These are phyloP conservation scores for Talaromyces atroroseus DNA, from an alignment of 2,329 filamentous ascomycete species.

Conservation along the genomic window DNA sequence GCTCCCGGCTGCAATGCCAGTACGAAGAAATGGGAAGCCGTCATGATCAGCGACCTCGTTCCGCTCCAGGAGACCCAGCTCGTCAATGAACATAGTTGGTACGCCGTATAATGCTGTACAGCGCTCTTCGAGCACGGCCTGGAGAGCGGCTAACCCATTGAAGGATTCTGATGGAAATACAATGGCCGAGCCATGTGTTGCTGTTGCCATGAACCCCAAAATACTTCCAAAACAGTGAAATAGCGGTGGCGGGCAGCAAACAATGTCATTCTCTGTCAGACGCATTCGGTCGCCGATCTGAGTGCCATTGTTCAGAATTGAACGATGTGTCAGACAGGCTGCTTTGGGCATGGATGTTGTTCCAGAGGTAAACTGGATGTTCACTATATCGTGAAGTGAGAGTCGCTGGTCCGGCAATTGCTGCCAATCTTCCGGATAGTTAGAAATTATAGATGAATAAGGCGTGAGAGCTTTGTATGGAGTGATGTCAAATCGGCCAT, in stretches of 20 bases:
- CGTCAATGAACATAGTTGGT: conserved; percentile 88
- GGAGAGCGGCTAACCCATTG: conserved; percentile 67
- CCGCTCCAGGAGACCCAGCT: conserved; percentile 68
- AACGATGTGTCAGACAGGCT: conserved; percentile 76
- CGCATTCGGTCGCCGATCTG: conserved; percentile 83
- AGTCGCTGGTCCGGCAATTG: conserved; percentile 42
- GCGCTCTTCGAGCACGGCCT: conserved; percentile 57
- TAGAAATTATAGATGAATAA: conserved; percentile 43
- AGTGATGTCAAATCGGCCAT: conserved; percentile 46
- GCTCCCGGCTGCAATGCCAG: conserved; percentile 86
- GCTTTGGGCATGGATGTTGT: conserved; percentile 89
- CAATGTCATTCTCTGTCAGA: conserved; percentile 64
- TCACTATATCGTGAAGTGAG: conserved; percentile 68
- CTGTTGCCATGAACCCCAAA: conserved; percentile 93
- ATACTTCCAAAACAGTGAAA: conserved; percentile 80
- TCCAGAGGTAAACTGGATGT: conserved; percentile 97
- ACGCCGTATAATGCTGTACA: conserved; percentile 78
- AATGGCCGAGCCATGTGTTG: conserved; percentile 72
- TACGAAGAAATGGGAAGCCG: conserved; percentile 64
- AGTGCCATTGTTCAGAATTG: conserved; percentile 87
- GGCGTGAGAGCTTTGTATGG: conserved; percentile 40
- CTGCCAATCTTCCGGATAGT: conserved; percentile 36
- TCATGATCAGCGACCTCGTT: conserved; percentile 38
- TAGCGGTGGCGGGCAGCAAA: conserved; percentile 57
- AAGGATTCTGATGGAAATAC: conserved; percentile 85